Base-by-base conservation (phyloP, 805 yeast species). In the Candida ulmi region DNA sequence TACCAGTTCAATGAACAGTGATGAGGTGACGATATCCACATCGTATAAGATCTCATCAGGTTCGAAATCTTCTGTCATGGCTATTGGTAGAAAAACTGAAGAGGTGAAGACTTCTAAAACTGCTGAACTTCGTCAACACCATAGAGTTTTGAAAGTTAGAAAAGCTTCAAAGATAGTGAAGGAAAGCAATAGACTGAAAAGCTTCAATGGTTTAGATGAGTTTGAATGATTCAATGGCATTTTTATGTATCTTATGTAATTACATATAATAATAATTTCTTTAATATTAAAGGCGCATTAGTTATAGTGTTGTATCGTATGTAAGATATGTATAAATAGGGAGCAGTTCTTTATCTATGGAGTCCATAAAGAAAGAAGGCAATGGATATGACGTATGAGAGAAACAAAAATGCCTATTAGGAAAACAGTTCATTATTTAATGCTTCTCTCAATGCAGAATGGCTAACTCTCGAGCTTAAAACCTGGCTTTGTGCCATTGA, bases 61-160 rank as follows among this genome's bases (percentile, higher is more conserved):
- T 8, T 62, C 75, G 5, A 73, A 68, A 44, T 76, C 83, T 2
- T 74, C 83, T 8, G 72, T 83, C 45, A 72, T 81, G 34, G 72
- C 72, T 39, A 54, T 76, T 52, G 74, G 80, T 11, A 58, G 58
- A 33, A 55, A 58, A 42, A 33, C 39, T 5, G 39, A 45, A 2
- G 44, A 46, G 30, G 15, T 38, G 8, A 44, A 42, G 12, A 31
- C 36, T 17, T 30, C 34, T 4, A 31, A 31, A 26, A 31, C 5
- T 19, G 34, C 26, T 19, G 17, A 18, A 31, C 8, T 31, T 7
- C 34, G 21, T 4, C 41, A 44, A 32, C 30, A 42, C 17, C 54
- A 50, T 35, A 49, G 57, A 40, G 53, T 49, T 11, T 35, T 54
- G 19, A 54, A 54, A 43, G 57, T 48, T 1, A 51, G 51, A 39